Conservation (phyloP, 371 early-diverging fungal species). For the Mortierella sp. region DNA sequence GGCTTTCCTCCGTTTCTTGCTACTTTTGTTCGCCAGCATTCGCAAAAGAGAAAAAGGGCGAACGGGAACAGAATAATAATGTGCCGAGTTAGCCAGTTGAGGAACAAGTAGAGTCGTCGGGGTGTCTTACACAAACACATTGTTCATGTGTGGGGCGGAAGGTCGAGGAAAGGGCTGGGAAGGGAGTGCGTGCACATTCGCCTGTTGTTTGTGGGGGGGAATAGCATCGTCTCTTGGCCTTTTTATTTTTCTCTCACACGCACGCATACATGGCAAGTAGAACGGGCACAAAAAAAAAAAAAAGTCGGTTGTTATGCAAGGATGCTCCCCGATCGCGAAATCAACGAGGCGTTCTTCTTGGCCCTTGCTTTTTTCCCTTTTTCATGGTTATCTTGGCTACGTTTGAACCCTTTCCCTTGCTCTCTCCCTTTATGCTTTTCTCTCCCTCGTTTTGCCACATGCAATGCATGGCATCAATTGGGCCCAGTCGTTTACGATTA, state of each 20-base stretch:
- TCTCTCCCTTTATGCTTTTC: too few relatives aligned
- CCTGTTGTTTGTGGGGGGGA: background rate
- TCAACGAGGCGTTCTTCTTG: background rate
- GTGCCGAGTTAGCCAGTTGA: background rate
- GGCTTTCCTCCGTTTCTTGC: background rate
- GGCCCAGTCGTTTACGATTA: background rate
- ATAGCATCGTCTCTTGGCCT: background rate
- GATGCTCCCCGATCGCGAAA: background rate
- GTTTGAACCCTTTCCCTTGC: too few relatives aligned
- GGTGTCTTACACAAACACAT: background rate
- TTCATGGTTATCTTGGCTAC: background rate
- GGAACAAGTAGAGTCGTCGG: background rate
- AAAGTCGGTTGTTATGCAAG: background rate
- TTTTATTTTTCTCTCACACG: background rate
- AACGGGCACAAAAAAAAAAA: background rate
- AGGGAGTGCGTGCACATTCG: background rate
- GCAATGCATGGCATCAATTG: background rate
- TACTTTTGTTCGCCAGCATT: background rate
- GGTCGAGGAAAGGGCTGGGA: background rate
- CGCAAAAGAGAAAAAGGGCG: background rate
- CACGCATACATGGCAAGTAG: background rate
- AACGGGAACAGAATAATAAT: background rate
- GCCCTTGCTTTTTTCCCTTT: conserved; percentile 4
- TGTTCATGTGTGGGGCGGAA: background rate
- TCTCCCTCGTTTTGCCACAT: background rate